These are phyloP conservation scores for Thelonectria discophora DNA, from an alignment of 2,329 filamentous ascomycete species.

Conservation along the genomic window DNA sequence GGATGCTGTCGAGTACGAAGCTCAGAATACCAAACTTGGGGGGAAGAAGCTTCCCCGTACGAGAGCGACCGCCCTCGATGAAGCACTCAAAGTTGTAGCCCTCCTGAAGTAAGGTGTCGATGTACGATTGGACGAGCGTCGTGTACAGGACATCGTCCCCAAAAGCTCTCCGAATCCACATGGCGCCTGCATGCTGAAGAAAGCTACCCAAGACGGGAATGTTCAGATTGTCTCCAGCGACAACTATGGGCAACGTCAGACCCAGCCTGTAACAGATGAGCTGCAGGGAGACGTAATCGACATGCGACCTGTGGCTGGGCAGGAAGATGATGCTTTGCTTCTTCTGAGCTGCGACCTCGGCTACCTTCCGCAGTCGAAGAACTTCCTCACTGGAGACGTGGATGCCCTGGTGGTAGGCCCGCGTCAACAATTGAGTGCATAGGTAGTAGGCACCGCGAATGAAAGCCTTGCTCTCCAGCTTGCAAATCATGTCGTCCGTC, in stretches of 20 bases:
- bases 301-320: conserved; percentile 92
- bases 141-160: conserved; percentile 90
- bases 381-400: conserved; percentile 97
- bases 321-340: conserved; percentile 97
- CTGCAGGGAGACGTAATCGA: conserved; percentile 95
- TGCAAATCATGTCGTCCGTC: conserved; percentile 97
- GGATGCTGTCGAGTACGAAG: conserved; percentile 88
- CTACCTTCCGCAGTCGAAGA: conserved; percentile 80
- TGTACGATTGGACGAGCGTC: conserved; percentile 94
- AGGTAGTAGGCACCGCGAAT: conserved; percentile 94
- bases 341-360: conserved; percentile 81
- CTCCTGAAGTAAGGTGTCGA: conserved; percentile 88
- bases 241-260: conserved; percentile 86
- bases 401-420: conserved; percentile 96
- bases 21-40: conserved; percentile 96
- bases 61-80: conserved; percentile 91
- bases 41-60: conserved; percentile 91
- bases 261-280: conserved; percentile 95
- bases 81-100: conserved; percentile 98
- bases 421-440: conserved; percentile 83
- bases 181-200: conserved; percentile 93
- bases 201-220: conserved; percentile 91
- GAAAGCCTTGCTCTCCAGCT: conserved; percentile 94
- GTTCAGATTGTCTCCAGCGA: conserved; percentile 96
- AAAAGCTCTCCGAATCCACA: conserved; percentile 95